Base-by-base conservation (phyloP, 2,329 filamentous ascomycete species). In the Chrysosporium queenslandicum region DNA sequence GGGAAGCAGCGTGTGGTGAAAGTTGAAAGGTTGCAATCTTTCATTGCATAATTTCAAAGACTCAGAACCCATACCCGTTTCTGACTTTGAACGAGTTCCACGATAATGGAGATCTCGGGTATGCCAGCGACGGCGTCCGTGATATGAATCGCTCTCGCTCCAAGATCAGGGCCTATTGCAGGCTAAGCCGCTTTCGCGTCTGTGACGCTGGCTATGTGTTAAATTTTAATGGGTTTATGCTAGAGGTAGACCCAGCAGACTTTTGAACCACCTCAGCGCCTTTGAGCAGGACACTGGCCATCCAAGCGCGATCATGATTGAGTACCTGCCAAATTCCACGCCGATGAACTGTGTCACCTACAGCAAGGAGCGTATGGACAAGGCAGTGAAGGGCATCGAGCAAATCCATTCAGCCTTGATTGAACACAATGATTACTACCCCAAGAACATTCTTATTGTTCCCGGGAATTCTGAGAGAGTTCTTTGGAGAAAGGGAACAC, bases 391-490 rank as follows among this genome's bases (percentile, higher is more conserved):
- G 1, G 49, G 54, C 30, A 58, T 58, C n/a, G 25, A 51, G 42
- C 48, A 53, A 25, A 42, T 56, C 34, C 56, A 56, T 55, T 54
- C 27, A 23, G 56, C 52, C 48, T 39, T 56, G 21, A 29, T 58
- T 52, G 52, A 56, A 27, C 56, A 58, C 37, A 58, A 56, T 53
- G 56, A 56, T 29, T 41, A 50, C 37, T 56, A 58, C 52, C 56
- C 52, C 14, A 58, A 56, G 52, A 58, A 58, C 34, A 53, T 55
- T 18, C 7, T 55, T 43, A 56, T 58, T 34, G 40, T 58, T 23
- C 55, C 53, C 30, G 55, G 50, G 14, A 39, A 53, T 12, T 20
- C 50, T 3, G 56, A 57, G 48, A 49, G 55, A 50, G 53, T 56
- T 29, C n/a, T 57, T 12, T 57, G 54, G 56, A 53, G 54, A 40